These are phyloP conservation scores for Termitomyces sp. DNA, from an alignment of 768 basidiomycete species.

Conservation along the genomic window DNA sequence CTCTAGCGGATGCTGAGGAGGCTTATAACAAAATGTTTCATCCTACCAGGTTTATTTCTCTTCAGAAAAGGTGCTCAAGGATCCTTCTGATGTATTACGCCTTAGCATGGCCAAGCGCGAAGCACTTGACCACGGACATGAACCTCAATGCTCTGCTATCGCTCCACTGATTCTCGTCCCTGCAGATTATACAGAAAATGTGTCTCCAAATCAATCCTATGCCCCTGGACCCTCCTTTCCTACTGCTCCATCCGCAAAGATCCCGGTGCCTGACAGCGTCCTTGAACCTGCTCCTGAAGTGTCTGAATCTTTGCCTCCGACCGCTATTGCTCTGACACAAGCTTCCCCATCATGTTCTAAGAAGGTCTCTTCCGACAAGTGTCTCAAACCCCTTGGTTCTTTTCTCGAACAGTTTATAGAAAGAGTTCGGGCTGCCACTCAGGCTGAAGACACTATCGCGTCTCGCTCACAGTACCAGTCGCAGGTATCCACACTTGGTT, in stretches of 20 bases:
- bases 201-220: neutral
- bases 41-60: conserved; percentile 4
- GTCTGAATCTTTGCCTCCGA: neutral
- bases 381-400: conserved; percentile 29
- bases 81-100: neutral
- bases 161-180: neutral
- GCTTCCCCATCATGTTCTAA: neutral
- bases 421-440: conserved; percentile 28
- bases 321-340: neutral
- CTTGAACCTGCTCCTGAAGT: neutral
- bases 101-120: neutral
- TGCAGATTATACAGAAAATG: neutral
- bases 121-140: neutral
- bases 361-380: conserved; percentile 10
- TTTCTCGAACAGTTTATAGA: conserved; percentile 33
- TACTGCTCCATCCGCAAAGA: neutral
- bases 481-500: neutral
- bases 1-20: conserved; percentile 23
- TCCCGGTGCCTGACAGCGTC: neutral
- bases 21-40: conserved; percentile 15
- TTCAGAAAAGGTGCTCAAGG: neutral
- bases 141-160: neutral
- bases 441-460: neutral
- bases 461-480: neutral
- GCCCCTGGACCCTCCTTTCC: neutral